Base-by-base conservation (phyloP, 2,329 filamentous ascomycete species). In the Chrysoporthe deuterocubensis region DNA sequence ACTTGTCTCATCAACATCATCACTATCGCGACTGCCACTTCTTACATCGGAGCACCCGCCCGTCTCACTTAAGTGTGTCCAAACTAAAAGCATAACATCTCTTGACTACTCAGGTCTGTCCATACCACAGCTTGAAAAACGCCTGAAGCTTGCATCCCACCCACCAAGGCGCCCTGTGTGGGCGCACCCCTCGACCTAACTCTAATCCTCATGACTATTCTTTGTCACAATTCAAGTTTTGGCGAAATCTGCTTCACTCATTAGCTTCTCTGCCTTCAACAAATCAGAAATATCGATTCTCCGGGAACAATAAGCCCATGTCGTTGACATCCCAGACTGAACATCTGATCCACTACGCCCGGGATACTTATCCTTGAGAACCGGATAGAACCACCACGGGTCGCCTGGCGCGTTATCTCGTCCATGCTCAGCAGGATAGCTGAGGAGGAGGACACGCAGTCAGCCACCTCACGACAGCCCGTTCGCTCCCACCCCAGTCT, bases 321-420 rank as follows among this genome's bases (percentile, higher is more conserved):
- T 26, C 44, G 13, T 59, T 34, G 52, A 60, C 32, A 56, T 52
- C n/a, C 62, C 8, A 65, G 50, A 42, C 64, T 18, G 32, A 61
- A 48, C 18, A 43, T 44, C 42, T 13, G 11, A 21, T 37, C n/a
- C 40, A 32, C 9, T 21, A 56, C 50, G 21, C 40, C 14, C 26
- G 2, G 8, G 14, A 21, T 13, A 14, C 4, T 59, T 42, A 7
- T 40, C 3, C 48, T 16, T 14, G 14, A 6, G 8, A 26, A 8
- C 42, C 57, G 37, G 26, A 57, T 4, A 58, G 40, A 14, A 5
- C 46, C n/a, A 9, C 46, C 16, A 43, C 21, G n/a, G 11, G 43
- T 2, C 42, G 4, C 18, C 34, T 37, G 57, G 8, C 54, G 42
- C 14, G 18, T 34, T 13, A 14, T 7, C 48, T 26, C 62, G 44